Evolutionary conservation across 192 early-diverging fungal species (phyloP).

Genomic region (Helicostylum pulchrum): DNA sequence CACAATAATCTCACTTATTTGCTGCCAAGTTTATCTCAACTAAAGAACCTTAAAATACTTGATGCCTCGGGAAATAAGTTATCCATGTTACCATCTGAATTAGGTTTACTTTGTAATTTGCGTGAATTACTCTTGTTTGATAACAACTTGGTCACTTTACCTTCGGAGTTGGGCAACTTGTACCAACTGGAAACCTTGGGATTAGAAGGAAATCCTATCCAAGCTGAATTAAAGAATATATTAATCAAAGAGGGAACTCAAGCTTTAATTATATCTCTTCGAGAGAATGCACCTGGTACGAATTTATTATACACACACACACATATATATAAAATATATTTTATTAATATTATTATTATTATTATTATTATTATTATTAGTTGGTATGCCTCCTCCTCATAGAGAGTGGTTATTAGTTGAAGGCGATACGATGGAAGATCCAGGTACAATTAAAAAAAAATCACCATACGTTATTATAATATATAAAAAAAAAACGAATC

Average conservation of each 20-base stretch:
- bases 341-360: not conserved
- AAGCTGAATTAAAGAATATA: constrained; percentile 72
- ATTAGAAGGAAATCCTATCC: constrained; percentile 92
- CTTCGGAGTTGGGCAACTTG: constrained; percentile 84
- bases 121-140: constrained; percentile 88
- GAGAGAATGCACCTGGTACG: constrained; percentile 86
- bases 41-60: constrained; percentile 67
- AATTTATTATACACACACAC: not conserved
- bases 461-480: not conserved
- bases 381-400: constrained; percentile 73
- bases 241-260: constrained; percentile 86
- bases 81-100: constrained; percentile 76
- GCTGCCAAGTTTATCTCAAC: constrained; percentile 64
- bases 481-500: not conserved
- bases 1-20: constrained; percentile 89
- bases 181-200: constrained; percentile 89
- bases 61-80: constrained; percentile 92
- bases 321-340: not conserved
- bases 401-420: constrained; percentile 90
- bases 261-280: constrained; percentile 78
- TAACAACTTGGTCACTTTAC: constrained; percentile 81
- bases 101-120: constrained; percentile 79
- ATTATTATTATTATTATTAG: constrained; percentile 37
- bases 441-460: constrained; percentile 27
- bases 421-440: constrained; percentile 59